Evolutionary conservation across 495 filamentous ascomycete species (phyloP).

Genomic region (Penicillium cinerascens): DNA sequence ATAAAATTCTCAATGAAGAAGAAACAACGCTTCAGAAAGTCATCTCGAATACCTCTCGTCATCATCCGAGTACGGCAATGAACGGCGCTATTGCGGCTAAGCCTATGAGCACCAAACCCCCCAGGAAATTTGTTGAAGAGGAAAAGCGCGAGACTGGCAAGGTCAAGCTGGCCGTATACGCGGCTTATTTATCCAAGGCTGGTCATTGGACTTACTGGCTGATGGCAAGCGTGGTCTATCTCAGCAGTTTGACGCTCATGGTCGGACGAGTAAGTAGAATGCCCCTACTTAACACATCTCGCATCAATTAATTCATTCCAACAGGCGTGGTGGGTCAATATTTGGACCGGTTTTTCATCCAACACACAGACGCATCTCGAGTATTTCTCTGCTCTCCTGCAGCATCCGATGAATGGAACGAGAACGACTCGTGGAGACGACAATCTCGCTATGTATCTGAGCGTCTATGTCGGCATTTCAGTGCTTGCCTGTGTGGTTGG

Average conservation of each 20-base stretch:
- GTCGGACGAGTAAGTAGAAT: conserved; percentile 28
- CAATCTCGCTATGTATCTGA: conserved; percentile 58
- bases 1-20: conserved; percentile 7
- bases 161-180: conserved; percentile 61
- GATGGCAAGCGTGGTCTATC: conserved; percentile 10
- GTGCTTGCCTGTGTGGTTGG: conserved; percentile 52
- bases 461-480: conserved; percentile 63
- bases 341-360: conserved; percentile 54
- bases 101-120: conserved; percentile 31
- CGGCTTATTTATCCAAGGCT: conserved; percentile 65
- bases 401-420: no score
- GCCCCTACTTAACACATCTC: neutral
- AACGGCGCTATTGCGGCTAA: conserved; percentile 37
- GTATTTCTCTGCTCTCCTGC: neutral
- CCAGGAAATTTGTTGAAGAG: conserved; percentile 71
- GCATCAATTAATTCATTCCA: conserved; percentile 5
- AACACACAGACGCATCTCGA: conserved; percentile 21
- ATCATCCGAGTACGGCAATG: conserved; percentile 37
- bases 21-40: conserved; percentile 21
- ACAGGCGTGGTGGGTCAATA: conserved; percentile 64
- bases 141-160: conserved; percentile 66
- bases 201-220: conserved; percentile 39
- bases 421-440: conserved; percentile 6
- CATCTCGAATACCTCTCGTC: conserved; percentile 22
- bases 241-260: conserved; percentile 25